phyloP scores from a whole-genome alignment of 1,139 yeast genomes.

The Torulaspora globosa region DNA sequence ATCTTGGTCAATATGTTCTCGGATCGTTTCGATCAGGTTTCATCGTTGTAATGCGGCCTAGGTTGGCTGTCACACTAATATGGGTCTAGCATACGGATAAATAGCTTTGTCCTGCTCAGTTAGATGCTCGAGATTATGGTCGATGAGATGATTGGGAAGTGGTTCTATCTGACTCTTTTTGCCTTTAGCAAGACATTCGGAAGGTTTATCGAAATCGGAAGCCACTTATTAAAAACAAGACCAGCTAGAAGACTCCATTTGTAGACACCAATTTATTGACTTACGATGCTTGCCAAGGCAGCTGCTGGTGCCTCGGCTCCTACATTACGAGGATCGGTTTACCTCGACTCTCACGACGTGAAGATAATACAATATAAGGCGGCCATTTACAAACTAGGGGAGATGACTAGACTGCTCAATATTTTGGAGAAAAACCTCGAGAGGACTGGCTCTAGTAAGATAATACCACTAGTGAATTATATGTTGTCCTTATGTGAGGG shows the following conservation, averaged over 20 bases:
- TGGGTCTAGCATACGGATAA: too few relatives aligned
- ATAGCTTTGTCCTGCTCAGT: too few relatives aligned
- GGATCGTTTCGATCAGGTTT: neutral
- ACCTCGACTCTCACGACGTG: conserved; percentile 29
- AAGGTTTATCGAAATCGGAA: neutral
- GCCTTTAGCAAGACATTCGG: neutral
- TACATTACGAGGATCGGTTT: conserved; percentile 18
- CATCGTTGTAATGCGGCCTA: neutral
- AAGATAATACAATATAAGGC: conserved; percentile 31
- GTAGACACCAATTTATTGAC: neutral
- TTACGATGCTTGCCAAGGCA: conserved; percentile 31
- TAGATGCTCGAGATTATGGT: neutral
- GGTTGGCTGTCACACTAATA: neutral
- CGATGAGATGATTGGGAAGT: neutral
- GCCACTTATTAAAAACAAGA: neutral
- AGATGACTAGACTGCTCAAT: conserved; percentile 23
- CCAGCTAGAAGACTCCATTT: neutral
- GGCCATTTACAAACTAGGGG: conserved; percentile 28
- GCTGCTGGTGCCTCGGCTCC: conserved; percentile 30
- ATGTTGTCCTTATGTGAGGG: conserved; percentile 32
- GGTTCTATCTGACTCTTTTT: neutral
- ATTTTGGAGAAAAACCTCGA: conserved; percentile 26
- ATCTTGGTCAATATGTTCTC: neutral
- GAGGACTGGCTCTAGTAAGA: conserved; percentile 18
- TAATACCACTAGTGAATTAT: conserved; percentile 33